A percentile compares a stretch with the other conserved stretches of the same genome.
Conservation (phyloP, 768 basidiomycete species). For the Boletus rex-veris region DNA sequence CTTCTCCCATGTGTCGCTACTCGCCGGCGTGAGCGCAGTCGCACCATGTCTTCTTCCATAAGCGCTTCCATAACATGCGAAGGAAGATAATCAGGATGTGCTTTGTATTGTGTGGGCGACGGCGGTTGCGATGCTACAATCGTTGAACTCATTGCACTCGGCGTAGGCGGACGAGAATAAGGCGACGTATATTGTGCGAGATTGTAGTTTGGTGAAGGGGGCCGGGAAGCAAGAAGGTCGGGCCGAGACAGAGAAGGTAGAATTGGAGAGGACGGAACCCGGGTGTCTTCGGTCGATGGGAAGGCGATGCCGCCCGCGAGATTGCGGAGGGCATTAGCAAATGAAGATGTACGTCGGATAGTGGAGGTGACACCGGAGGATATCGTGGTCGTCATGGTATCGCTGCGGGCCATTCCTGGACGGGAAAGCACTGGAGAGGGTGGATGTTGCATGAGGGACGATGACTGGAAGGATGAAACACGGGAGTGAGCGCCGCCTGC, state of each 20-base stretch:
- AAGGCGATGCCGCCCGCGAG: constrained; percentile 71
- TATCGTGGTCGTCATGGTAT: constrained; percentile 59
- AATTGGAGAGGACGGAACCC: constrained; percentile 36
- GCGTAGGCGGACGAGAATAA: constrained; percentile 56
- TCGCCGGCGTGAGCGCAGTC: constrained; percentile 67
- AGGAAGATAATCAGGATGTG: constrained; percentile 56
- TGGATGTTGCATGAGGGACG: constrained; percentile 42
- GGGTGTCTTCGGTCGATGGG: constrained; percentile 56
- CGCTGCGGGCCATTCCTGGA: constrained; percentile 51
- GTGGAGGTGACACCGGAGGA: constrained; percentile 65
- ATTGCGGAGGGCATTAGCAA: constrained; percentile 70
- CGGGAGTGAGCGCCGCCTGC: constrained; percentile 37
- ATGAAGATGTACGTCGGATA: constrained; percentile 73
- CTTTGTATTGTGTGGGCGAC: constrained; percentile 33
- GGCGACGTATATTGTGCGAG: constrained; percentile 75
- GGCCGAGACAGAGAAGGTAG: constrained; percentile 20
- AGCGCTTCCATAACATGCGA: constrained; percentile 84
- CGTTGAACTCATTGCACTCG: constrained; percentile 25
- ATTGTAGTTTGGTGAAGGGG: constrained; percentile 78
- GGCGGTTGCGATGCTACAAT: constrained; percentile 27
- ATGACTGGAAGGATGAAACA: constrained; percentile 49
- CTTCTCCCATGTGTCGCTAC: constrained; percentile 39
- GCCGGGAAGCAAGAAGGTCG: constrained; percentile 48
- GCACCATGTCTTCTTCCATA: constrained; percentile 93
- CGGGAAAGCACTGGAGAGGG: constrained; percentile 47